A percentile compares a stretch with the other conserved stretches of the same genome.
Conservation (phyloP, 768 basidiomycete genomes). For the Paxillus rubicundulus region DNA sequence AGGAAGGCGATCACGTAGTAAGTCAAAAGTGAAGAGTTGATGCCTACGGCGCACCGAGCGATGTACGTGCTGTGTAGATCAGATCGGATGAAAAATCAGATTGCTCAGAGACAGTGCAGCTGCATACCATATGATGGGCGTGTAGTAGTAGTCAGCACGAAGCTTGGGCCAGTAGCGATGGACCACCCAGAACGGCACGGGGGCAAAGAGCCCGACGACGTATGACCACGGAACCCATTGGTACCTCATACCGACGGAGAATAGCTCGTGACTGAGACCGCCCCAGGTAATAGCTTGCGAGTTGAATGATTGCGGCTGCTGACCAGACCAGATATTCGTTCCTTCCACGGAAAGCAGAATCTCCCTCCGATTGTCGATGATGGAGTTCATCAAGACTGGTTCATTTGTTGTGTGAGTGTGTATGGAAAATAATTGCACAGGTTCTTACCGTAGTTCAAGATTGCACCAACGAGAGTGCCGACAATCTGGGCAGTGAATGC, state of each 20-base stretch:
- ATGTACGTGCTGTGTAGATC: constrained; percentile 11
- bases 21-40: constrained; percentile 24
- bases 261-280: constrained; percentile 36
- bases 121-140: constrained; percentile 27
- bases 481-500: constrained; percentile 58
- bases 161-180: constrained; percentile 37
- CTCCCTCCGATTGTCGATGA: constrained; percentile 49
- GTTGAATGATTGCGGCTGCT: constrained; percentile 30
- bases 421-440: background rate
- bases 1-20: constrained; percentile 26
- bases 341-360: constrained; percentile 55
- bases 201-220: constrained; percentile 32
- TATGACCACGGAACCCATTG: constrained; percentile 42
- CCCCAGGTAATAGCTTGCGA: constrained; percentile 40
- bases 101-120: constrained; percentile 1
- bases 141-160: constrained; percentile 26
- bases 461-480: constrained; percentile 53
- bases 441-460: constrained; percentile 43
- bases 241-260: constrained; percentile 29
- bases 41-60: constrained; percentile 22
- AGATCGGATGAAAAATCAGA: background rate
- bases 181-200: constrained; percentile 41
- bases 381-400: constrained; percentile 58
- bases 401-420: constrained; percentile 24
- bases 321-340: constrained; percentile 38